Conservation (phyloP, 768 basidiomycete species). For the Pleurotus cornucopiae region DNA sequence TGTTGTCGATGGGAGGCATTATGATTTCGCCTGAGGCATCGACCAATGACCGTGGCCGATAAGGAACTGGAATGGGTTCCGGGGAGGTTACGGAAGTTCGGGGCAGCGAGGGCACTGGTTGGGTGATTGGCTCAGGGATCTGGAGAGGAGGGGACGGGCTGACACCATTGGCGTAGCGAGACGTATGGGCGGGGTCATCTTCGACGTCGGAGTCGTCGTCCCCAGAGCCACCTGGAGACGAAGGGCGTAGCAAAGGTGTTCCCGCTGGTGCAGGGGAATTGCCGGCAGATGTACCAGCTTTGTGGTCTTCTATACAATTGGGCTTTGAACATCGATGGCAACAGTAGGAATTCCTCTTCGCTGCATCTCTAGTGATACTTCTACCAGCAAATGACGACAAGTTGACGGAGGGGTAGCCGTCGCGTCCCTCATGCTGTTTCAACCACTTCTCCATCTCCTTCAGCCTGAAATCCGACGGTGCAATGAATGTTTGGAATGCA, state of each 20-base stretch:
- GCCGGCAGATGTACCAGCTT: not conserved
- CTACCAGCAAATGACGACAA: constrained; percentile 7
- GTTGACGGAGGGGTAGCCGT: constrained; percentile 7
- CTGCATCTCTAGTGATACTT: not conserved
- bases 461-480: constrained; percentile 67
- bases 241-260: not conserved
- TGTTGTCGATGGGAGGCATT: not conserved
- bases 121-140: constrained; percentile 3
- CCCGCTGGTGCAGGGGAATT: not conserved
- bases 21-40: not conserved
- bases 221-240: not conserved
- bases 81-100: constrained; percentile 2
- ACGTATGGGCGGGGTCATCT: not conserved
- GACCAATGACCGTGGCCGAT: not conserved
- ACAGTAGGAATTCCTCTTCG: constrained; percentile 13
- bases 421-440: constrained; percentile 39
- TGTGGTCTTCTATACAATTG: not conserved
- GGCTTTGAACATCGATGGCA: constrained; percentile 20
- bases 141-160: constrained; percentile 3
- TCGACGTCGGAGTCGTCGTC: not conserved
- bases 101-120: constrained; percentile 1
- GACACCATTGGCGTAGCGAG: not conserved
- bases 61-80: constrained; percentile 4
- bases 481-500: constrained; percentile 62
- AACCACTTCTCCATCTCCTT: constrained; percentile 83